A percentile compares a stretch with the other conserved stretches of the same genome.
Evolutionary conservation across 148 eudicot species (phyloP).

Genomic region (Fagopyrum esculentum): DNA sequence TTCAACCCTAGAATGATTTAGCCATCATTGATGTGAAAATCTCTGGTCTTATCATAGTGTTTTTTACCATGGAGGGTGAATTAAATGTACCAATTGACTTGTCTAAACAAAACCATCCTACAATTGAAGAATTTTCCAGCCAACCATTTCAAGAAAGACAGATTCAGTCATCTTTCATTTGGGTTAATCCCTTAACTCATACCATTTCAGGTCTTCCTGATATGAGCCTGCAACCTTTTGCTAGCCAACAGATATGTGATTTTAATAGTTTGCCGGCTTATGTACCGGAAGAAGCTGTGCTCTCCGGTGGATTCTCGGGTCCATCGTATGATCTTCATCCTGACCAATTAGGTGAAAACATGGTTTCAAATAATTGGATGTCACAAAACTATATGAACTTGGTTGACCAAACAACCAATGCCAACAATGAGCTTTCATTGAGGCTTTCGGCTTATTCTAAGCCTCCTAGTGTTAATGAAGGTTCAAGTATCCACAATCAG

Average conservation of each 20-base stretch:
- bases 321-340: constrained; percentile 23
- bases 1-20: too few relatives aligned
- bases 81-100: constrained; percentile 25
- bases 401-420: neutral
- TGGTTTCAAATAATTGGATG: constrained; percentile 31
- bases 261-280: neutral
- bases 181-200: constrained; percentile 27
- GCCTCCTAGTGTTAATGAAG: constrained; percentile 27
- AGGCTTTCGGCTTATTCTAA: constrained; percentile 43
- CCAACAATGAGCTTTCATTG: constrained; percentile 48
- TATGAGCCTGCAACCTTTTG: neutral
- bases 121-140: constrained; percentile 27
- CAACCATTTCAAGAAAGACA: constrained; percentile 23
- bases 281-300: neutral
- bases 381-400: constrained; percentile 17
- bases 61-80: constrained; percentile 27
- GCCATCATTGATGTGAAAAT: neutral
- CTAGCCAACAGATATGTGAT: neutral
- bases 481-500: constrained; percentile 26
- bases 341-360: constrained; percentile 19
- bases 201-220: constrained; percentile 38
- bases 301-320: neutral
- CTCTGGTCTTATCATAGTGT: neutral
- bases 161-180: constrained; percentile 24
- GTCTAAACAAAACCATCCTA: constrained; percentile 15